These are phyloP conservation scores for Achaetomium macrosporum DNA, from an alignment of 2,329 filamentous ascomycete species.

Conservation along the genomic window DNA sequence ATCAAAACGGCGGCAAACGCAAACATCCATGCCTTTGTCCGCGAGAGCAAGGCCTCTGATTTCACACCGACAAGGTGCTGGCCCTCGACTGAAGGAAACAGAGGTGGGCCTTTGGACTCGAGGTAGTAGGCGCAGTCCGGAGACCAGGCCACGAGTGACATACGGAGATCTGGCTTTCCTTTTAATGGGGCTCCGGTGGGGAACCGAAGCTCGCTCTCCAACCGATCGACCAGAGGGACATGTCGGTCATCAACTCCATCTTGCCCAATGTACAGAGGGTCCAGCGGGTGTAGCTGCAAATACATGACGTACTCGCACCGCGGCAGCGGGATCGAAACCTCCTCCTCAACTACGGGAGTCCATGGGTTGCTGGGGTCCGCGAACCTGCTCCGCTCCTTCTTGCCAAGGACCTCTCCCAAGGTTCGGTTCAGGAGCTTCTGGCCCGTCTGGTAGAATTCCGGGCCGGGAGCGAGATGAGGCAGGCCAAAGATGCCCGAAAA, in stretches of 20 bases:
- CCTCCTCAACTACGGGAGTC: conserved; percentile 63
- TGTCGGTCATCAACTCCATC: conserved; percentile 29
- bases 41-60: conserved; percentile 51
- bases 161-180: conserved; percentile 49
- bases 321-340: conserved; percentile 55
- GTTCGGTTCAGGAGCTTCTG: conserved; percentile 66
- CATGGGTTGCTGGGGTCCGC: conserved; percentile 64
- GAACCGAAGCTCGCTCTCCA: conserved; percentile 58
- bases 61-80: conserved; percentile 56
- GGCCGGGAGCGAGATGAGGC: conserved; percentile 67
- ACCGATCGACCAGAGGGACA: conserved; percentile 41
- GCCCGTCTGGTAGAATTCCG: conserved; percentile 52
- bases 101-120: conserved; percentile 57
- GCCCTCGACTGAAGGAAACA: conserved; percentile 44
- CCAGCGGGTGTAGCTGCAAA: conserved; percentile 64
- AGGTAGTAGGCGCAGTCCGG: conserved; percentile 64
- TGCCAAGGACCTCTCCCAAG: conserved; percentile 60
- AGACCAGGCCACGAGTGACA: conserved; percentile 61
- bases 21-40: conserved; percentile 55
- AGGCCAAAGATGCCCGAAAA: conserved; percentile 87
- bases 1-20: conserved; percentile 51
- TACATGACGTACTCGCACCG: conserved; percentile 89
- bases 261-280: conserved; percentile 32
- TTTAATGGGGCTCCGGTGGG: conserved; percentile 55
- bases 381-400: conserved; percentile 52